phyloP scores from a whole-genome alignment of 1,139 yeast species.

The Pichia sp. region DNA sequence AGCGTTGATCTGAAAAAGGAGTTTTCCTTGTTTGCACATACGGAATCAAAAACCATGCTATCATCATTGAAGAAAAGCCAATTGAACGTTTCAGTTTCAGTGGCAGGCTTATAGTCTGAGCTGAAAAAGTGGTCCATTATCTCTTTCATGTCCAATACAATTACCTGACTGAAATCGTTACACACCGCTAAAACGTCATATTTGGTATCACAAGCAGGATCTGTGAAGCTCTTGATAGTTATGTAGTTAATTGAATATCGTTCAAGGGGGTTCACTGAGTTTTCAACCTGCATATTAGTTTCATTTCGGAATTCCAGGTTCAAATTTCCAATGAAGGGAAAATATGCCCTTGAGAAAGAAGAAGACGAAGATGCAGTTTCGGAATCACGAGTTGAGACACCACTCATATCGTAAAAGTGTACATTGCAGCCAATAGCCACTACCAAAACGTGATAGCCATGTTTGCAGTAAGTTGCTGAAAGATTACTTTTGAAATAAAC shows the following conservation, averaged over 20 bases:
- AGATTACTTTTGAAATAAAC: constrained; percentile 8
- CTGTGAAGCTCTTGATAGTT: constrained; percentile 31
- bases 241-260: constrained; percentile 49
- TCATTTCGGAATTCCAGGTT: constrained; percentile 37
- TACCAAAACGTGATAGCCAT: constrained; percentile 24
- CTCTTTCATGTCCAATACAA: constrained; percentile 40
- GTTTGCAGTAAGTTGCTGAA: constrained; percentile 36
- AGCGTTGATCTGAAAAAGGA: not conserved
- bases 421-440: constrained; percentile 23
- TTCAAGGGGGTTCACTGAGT: constrained; percentile 44
- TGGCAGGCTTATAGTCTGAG: not conserved
- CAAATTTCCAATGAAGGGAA: not conserved
- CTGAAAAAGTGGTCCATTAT: constrained; percentile 21
- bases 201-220: not conserved
- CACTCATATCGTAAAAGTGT: constrained; percentile 15
- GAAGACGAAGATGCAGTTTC: not conserved
- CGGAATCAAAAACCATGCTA: not conserved
- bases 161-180: constrained; percentile 53
- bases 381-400: not conserved
- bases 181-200: constrained; percentile 45
- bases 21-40: not conserved
- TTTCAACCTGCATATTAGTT: constrained; percentile 39
- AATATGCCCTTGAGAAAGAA: not conserved
- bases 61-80: not conserved
- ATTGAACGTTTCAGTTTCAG: not conserved